Evolutionary conservation across 2,329 filamentous ascomycete genomes (phyloP).

Genomic region (Pyrenophora seminiperda): DNA sequence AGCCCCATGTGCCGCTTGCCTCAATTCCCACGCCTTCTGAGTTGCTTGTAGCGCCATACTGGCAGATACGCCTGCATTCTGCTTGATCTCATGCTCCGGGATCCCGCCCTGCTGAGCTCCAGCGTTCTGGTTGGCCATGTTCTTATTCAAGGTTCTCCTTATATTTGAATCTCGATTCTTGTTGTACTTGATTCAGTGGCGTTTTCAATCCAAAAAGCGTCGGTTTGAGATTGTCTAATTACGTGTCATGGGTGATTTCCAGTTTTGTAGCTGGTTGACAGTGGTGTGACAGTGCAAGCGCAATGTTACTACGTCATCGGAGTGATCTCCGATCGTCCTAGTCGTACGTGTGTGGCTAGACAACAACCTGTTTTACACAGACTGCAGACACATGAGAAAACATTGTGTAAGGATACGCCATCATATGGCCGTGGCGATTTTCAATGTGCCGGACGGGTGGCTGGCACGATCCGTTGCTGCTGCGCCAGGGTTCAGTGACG

Average conservation of each 20-base stretch:
- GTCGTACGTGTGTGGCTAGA: conserved; percentile 5
- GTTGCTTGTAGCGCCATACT: conserved; percentile 44
- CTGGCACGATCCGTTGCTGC: not conserved
- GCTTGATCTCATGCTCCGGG: conserved; percentile 46
- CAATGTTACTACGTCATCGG: conserved; percentile 11
- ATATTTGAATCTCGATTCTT: conserved; percentile 13
- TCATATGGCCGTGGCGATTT: not conserved
- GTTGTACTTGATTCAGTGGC: conserved; percentile 13
- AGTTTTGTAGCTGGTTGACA: conserved; percentile 1
- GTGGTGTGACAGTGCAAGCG: conserved; percentile 5
- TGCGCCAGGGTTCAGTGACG: conserved; percentile 5
- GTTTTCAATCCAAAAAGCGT: conserved; percentile 1
- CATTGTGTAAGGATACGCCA: conserved; percentile 2
- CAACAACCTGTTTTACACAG: conserved; percentile 11
- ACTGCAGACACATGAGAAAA: not conserved
- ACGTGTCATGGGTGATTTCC: not conserved
- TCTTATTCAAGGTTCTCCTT: conserved; percentile 5
- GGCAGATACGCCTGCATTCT: conserved; percentile 48
- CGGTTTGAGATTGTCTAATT: not conserved
- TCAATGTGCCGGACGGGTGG: not conserved
- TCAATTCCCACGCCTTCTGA: conserved; percentile 48
- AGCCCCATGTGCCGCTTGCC: conserved; percentile 48
- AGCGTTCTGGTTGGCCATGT: conserved; percentile 16
- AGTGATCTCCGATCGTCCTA: conserved; percentile 6
- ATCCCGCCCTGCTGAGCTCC: conserved; percentile 26